Base-by-base conservation (phyloP, 2,329 filamentous ascomycete genomes). In the Aureobasidium vineae region DNA sequence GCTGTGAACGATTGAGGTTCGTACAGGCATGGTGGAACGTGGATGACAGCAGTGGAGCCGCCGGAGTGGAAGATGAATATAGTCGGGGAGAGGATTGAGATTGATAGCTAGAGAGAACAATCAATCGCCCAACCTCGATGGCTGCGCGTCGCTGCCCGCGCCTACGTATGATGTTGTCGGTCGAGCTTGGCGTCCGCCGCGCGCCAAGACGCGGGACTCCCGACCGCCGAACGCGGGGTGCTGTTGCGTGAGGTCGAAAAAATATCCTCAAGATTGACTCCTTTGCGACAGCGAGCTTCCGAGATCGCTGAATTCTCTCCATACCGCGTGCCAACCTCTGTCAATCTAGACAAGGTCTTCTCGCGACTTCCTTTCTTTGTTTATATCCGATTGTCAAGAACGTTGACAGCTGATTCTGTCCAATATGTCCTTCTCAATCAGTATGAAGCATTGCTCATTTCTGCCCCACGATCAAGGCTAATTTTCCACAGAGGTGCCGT, bases 401-500 rank as follows among this genome's bases (percentile, higher is more conserved):
- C 33, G 5, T 63, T 63, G 59, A 52, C 59, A 36, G 45, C 45
- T 15, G 28, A 41, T n/a, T 21, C 26, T 41, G 45, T 41, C 36
- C 61, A 63, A 47, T 40, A 66, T 66, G 56, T 59, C 57, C 56
- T 61, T 66, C 65, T 63, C 65, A 53, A 61, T 66, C 57, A 66
- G 57, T 66, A 66, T 21, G 64, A 38, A 59, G 41, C 38, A 21
- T 52, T 43, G 45, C 47, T 47, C 47, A 54, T 63, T 15, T 43
- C 43, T 56, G 47, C 56, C 47, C 49, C 36, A 38, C 47, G 38
- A 21, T 54, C 43, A 56, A 60, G 49, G 28, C 61, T 67, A 38
- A 63, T 63, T 31, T 59, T 26, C 13, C n/a, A 57, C 66, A 70
- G 67, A 73, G 80, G 91, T 92, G 69, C 94, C 94, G 70, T 96